Conservation (phyloP, 345 rosid genomes). For the Clarkia xantiana region DNA sequence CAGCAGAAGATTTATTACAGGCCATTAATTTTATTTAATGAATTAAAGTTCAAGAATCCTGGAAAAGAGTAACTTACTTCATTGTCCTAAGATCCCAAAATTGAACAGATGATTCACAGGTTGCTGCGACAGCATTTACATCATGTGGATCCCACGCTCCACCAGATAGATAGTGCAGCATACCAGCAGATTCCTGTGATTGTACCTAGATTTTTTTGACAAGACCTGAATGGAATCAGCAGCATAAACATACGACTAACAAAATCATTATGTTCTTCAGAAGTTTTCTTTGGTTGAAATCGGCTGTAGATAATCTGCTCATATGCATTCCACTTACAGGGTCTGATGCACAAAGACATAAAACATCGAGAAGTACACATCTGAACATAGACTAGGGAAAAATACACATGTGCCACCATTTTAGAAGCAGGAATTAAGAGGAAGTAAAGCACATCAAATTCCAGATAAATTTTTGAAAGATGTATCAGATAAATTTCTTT, state of each 20-base stretch:
- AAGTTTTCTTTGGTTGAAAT: too few relatives aligned
- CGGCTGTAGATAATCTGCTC: too few relatives aligned
- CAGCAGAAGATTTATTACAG: not conserved
- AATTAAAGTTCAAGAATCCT: not conserved
- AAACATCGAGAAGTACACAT: too few relatives aligned
- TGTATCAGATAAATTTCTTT: too few relatives aligned
- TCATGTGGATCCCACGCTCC: slow-evolving; percentile 97
- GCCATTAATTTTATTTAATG: not conserved
- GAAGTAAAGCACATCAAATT: too few relatives aligned
- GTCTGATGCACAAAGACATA: too few relatives aligned
- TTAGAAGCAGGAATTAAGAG: too few relatives aligned
- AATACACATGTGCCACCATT: too few relatives aligned
- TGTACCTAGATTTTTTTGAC: slow-evolving; percentile 35
- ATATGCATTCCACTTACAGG: too few relatives aligned
- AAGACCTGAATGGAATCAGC: slow-evolving; percentile 16
- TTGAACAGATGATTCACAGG: slow-evolving; percentile 78
- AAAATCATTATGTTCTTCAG: too few relatives aligned
- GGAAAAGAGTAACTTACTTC: slow-evolving; percentile 32
- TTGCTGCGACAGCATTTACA: slow-evolving; percentile 56
- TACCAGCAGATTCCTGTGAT: slow-evolving; percentile 72
- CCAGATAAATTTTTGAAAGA: too few relatives aligned
- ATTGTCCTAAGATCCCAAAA: slow-evolving; percentile 78
- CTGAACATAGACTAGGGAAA: too few relatives aligned
- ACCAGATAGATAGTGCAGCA: slow-evolving; percentile 70
- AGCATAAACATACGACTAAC: slow-evolving; percentile 11